Evolutionary conservation across 2,329 filamentous ascomycete genomes (phyloP), one percentile per base, ranked within the genome.

Genomic region (Fusarium succisae): DNA sequence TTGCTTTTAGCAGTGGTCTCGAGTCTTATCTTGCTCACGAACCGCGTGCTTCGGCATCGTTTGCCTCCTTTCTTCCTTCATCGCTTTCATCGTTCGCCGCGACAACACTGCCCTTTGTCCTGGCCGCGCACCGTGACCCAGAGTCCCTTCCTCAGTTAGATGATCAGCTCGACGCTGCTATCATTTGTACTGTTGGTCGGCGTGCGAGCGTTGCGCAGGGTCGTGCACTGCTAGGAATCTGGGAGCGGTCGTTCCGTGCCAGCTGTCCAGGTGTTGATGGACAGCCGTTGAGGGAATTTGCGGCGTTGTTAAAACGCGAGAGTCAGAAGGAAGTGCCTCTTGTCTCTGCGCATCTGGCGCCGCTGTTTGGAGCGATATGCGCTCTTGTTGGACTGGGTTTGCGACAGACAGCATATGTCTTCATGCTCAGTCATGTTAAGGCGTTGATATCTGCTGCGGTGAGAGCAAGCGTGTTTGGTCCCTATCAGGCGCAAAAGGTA

Each of bases 1-100:
- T 96, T 83, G 94, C 94, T 78, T 96, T 96, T 85, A 94, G 91
- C 85, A 93, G 90, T 76, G 93, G 93, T 7, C 88, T 96, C 22
- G 94, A 96, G 83, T 96, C 93, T 45, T 96, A 92, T 81, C 90
- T 95, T 24, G 91, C 92, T 8, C 94, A 96, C 84, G 86, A 86
- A 75, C 63, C 73, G 6, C 81, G 81, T 11, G 81, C 80, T 45
- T 70, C 81, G 24, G 79, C 83, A 26, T 80, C 84, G 28, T 93
- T 94, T 82, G 80, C 89, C 48, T 82, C 85, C 51, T 96, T 96
- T 83, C 87, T 96, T 22, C 87, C 88, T 17, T 85, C 93, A 28
- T 94, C 93, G 7, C 83, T 96, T 11, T 87, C 89, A 12, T 92
- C 93, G 14, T 90, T 94, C 79, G 92, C 93, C 43, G 89, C 89